These are phyloP conservation scores for Yamadazyma triangularis DNA, from an alignment of 1,139 yeast genomes.

Conservation along the genomic window DNA sequence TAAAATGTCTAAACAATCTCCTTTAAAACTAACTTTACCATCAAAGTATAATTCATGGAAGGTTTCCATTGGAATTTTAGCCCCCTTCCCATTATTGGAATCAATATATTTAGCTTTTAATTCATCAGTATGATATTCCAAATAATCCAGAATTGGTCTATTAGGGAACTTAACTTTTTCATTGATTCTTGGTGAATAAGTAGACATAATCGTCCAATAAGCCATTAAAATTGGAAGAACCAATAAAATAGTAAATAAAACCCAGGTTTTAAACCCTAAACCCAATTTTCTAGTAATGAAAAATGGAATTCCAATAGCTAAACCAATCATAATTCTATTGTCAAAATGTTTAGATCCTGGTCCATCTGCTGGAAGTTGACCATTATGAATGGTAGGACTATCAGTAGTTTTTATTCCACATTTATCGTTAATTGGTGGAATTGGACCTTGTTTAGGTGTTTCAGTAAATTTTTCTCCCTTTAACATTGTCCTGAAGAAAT, in stretches of 20 bases:
- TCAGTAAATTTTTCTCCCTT: constrained; percentile 45
- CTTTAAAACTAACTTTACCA: constrained; percentile 81
- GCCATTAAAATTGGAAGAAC: constrained; percentile 71
- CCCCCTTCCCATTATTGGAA: constrained; percentile 51
- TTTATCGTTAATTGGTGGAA: constrained; percentile 44
- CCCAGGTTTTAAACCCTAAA: constrained; percentile 68
- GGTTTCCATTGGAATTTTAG: constrained; percentile 88
- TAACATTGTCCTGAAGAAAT: constrained; percentile 23
- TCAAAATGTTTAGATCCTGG: constrained; percentile 77
- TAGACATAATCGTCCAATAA: constrained; percentile 76
- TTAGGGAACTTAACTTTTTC: constrained; percentile 75
- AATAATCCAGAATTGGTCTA: constrained; percentile 72
- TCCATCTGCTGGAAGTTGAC: constrained; percentile 90
- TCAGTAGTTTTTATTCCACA: constrained; percentile 62
- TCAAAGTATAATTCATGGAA: constrained; percentile 86
- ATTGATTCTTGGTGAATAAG: constrained; percentile 77
- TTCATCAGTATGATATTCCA: constrained; percentile 77
- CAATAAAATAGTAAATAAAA: constrained; percentile 48
- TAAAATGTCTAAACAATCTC: constrained; percentile 78
- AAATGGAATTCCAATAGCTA: constrained; percentile 60
- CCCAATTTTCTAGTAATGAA: constrained; percentile 64
- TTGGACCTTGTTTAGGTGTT: constrained; percentile 53
- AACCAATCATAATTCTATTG: constrained; percentile 51
- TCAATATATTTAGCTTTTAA: constrained; percentile 63
- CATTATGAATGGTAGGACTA: constrained; percentile 75